phyloP scores from a whole-genome alignment of 1,284 basidiomycete species.

The Garcileccinum viscosum region DNA sequence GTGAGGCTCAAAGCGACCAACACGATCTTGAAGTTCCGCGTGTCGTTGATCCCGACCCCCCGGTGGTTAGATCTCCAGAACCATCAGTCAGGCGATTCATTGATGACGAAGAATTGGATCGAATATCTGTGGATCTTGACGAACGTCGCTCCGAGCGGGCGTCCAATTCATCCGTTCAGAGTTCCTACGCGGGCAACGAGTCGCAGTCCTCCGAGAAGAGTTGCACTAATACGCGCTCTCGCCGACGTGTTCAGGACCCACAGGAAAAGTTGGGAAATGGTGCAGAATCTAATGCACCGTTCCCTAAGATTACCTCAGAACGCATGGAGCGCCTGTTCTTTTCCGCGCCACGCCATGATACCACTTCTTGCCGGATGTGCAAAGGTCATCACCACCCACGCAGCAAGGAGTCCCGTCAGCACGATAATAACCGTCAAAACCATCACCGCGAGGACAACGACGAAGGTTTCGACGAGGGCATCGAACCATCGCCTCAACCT shows the following conservation, averaged over 20 bases:
- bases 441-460: conserved; percentile 14
- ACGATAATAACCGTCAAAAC: not conserved
- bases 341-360: conserved; percentile 74
- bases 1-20: conserved; percentile 25
- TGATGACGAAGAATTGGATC: conserved; percentile 39
- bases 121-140: conserved; percentile 41
- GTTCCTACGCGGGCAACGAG: conserved; percentile 15
- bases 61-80: conserved; percentile 9
- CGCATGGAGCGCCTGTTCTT: conserved; percentile 82
- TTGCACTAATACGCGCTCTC: not conserved
- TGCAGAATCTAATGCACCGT: conserved; percentile 56
- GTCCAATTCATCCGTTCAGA: conserved; percentile 37
- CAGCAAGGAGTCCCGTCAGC: not conserved
- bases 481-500: conserved; percentile 5
- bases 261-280: conserved; percentile 15
- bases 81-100: conserved; percentile 30
- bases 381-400: conserved; percentile 46
- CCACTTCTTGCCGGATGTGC: conserved; percentile 70
- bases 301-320: conserved; percentile 81
- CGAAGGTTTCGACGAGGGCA: conserved; percentile 25
- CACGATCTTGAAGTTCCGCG: not conserved
- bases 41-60: not conserved
- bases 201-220: conserved; percentile 10
- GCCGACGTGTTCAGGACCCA: conserved; percentile 8
- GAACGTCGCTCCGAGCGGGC: conserved; percentile 42